These are phyloP conservation scores for Zygnema circumcarinatum DNA, from an alignment of 139 green algal genomes.

Conservation along the genomic window DNA sequence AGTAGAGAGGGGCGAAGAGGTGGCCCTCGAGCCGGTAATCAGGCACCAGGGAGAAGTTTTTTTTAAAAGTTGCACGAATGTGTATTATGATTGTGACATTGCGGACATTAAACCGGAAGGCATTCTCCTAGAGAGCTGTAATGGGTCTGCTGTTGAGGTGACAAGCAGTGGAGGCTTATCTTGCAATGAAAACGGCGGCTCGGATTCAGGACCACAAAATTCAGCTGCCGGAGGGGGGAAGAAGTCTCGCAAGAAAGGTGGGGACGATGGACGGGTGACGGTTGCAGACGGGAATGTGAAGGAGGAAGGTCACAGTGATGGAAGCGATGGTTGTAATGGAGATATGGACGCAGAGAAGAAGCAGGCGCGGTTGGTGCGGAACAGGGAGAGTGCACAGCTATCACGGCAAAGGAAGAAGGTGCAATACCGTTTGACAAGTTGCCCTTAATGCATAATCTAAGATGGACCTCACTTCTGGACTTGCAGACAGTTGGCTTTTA, in stretches of 20 bases:
- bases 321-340: background rate
- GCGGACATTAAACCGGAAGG: background rate
- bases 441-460: no score
- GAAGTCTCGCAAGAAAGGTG: background rate
- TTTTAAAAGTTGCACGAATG: no score
- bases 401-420: constrained; percentile 77
- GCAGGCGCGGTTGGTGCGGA: constrained; percentile 70
- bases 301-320: background rate
- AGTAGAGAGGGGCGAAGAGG: background rate
- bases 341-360: constrained; percentile 43
- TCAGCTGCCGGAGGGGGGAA: background rate
- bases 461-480: no score
- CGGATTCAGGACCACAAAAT: background rate
- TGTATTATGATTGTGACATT: background rate
- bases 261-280: background rate
- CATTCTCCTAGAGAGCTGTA: no score
- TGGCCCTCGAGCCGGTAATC: background rate
- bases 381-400: constrained; percentile 75
- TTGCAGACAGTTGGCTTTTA: no score
- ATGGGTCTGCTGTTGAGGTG: background rate
- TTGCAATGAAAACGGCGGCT: background rate
- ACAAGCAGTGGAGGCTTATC: background rate
- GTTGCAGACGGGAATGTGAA: background rate
- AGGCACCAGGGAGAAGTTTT: background rate
- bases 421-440: no score